phyloP scores from a whole-genome alignment of 768 basidiomycete genomes.

The Mycena venus region DNA sequence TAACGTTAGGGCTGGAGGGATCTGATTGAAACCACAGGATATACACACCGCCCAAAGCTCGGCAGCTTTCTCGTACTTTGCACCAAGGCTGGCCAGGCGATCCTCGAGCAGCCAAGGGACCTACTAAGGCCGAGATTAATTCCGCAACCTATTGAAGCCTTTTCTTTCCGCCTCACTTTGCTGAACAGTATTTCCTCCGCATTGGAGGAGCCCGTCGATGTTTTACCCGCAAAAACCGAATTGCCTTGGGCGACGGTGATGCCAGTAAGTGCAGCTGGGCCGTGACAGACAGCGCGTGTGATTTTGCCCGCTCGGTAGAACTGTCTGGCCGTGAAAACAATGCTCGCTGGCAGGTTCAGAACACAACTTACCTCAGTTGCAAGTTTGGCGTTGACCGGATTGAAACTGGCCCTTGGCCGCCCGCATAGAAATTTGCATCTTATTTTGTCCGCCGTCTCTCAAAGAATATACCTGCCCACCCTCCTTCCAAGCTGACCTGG shows the following conservation, averaged over 20 bases:
- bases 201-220: conserved; percentile 79
- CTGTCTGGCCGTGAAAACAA: conserved; percentile 44
- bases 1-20: too few relatives aligned
- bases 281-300: conserved; percentile 84
- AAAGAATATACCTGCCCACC: too few relatives aligned
- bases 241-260: conserved; percentile 69
- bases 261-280: conserved; percentile 71
- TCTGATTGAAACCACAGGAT: too few relatives aligned
- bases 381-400: conserved; percentile 69
- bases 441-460: conserved; percentile 63
- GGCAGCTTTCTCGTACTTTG: conserved; percentile 69
- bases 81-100: conserved; percentile 73
- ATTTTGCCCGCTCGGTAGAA: conserved; percentile 79
- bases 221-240: conserved; percentile 73
- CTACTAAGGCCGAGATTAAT: conserved; percentile 44
- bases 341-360: not conserved
- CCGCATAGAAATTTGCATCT: conserved; percentile 82
- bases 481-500: conserved; percentile 60
- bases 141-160: too few relatives aligned
- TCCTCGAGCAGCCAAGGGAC: too few relatives aligned
- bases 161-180: conserved; percentile 59
- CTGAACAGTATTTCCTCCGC: conserved; percentile 68
- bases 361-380: conserved; percentile 63
- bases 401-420: conserved; percentile 82
- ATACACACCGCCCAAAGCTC: conserved; percentile 69